Conservation (phyloP, 495 filamentous ascomycete species). For the Penicillium macrosclerotiorum region DNA sequence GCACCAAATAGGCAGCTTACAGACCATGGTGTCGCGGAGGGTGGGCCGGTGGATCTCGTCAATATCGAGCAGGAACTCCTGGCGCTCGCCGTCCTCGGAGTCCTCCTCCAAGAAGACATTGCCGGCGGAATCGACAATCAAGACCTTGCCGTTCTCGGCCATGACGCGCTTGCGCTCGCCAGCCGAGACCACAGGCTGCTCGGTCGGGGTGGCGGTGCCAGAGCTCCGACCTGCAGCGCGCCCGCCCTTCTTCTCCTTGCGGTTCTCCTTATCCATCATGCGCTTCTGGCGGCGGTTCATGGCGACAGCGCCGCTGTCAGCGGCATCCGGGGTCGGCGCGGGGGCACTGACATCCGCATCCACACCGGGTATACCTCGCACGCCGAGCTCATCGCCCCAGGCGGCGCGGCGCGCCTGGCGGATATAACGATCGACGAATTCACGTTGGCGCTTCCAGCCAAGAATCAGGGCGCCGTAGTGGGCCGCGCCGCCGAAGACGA, state of each 20-base stretch:
- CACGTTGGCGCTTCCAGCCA: constrained; percentile 81
- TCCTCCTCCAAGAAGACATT: constrained; percentile 91
- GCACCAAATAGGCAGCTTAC: constrained; percentile 64
- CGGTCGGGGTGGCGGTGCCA: constrained; percentile 46
- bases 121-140: constrained; percentile 87
- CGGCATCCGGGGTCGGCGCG: constrained; percentile 36
- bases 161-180: constrained; percentile 80
- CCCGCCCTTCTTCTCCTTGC: constrained; percentile 58
- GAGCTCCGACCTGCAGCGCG: constrained; percentile 39
- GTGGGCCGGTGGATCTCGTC: constrained; percentile 65
- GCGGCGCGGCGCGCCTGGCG: constrained; percentile 82
- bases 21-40: constrained; percentile 66
- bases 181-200: constrained; percentile 46
- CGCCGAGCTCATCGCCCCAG: constrained; percentile 76
- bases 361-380: constrained; percentile 66
- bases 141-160: constrained; percentile 90
- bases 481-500: constrained; percentile 76
- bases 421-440: constrained; percentile 89
- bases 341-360: constrained; percentile 39
- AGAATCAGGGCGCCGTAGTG: constrained; percentile 84
- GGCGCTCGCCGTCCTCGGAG: constrained; percentile 76
- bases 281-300: constrained; percentile 88
- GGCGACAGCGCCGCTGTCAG: constrained; percentile 46
- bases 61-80: constrained; percentile 81
- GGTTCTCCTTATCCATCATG: constrained; percentile 76